A percentile compares a stretch with the other conserved stretches of the same genome.
These are phyloP conservation scores for Oryza nivara DNA, from an alignment of 176 grass and related monocot genomes.

Conservation along the genomic window DNA sequence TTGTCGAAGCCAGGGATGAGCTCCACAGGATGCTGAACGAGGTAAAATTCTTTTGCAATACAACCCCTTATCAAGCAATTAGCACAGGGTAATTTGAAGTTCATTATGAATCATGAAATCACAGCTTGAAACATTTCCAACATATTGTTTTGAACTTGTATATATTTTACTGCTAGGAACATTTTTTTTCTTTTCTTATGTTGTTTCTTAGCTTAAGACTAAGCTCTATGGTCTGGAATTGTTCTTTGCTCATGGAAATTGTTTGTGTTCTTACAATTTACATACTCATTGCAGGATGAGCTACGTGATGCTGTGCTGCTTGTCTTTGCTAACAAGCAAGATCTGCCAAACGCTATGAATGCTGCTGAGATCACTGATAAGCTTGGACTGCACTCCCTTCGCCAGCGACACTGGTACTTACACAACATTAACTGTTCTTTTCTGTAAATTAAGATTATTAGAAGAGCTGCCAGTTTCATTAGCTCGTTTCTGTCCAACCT, in stretches of 20 bases:
- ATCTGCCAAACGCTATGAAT: constrained; percentile 81
- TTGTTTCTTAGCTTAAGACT: not conserved
- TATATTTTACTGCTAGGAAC: not conserved
- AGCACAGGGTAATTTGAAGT: not conserved
- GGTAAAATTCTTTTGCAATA: constrained; percentile 24
- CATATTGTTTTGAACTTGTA: not conserved
- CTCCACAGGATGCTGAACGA: constrained; percentile 76
- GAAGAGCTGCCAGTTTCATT: not conserved
- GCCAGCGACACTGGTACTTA: constrained; percentile 68
- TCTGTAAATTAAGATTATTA: not conserved
- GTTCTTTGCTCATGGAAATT: not conserved
- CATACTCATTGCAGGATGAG: constrained; percentile 55
- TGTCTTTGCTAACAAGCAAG: constrained; percentile 81
- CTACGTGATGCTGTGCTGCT: constrained; percentile 70
- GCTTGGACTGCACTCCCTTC: constrained; percentile 73
- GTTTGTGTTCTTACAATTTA: not conserved
- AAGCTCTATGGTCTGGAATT: not conserved
- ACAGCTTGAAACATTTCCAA: not conserved
- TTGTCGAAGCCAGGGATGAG: constrained; percentile 76
- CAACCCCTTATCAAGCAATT: not conserved
- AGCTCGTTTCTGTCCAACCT: not conserved
- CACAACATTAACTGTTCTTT: not conserved
- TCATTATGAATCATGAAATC: not conserved
- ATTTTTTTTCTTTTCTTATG: not conserved
- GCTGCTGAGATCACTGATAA: constrained; percentile 75